phyloP scores from a whole-genome alignment of 345 rosid genomes.

The Schrenkiella parvula region DNA sequence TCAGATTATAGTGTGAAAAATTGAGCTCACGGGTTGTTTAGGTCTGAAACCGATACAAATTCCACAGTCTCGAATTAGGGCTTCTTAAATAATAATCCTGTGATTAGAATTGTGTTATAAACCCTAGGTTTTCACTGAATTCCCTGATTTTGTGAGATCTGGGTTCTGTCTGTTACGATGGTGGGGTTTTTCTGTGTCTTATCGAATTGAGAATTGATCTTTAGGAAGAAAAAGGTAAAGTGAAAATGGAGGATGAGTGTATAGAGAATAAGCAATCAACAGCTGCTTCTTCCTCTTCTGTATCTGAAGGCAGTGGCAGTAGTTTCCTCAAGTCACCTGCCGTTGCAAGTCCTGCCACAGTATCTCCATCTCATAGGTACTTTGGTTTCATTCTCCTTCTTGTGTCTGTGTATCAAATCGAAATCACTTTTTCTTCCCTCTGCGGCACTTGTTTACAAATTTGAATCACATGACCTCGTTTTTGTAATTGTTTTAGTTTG shows the following conservation, averaged over 20 bases:
- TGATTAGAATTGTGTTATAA: conserved; percentile 13
- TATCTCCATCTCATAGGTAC: conserved; percentile 65
- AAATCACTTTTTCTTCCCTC: not conserved
- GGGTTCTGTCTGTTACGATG: conserved; percentile 34
- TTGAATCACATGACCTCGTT: not conserved
- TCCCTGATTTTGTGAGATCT: conserved; percentile 46
- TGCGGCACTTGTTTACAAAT: not conserved
- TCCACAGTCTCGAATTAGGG: not conserved
- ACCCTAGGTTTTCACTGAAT: conserved; percentile 41
- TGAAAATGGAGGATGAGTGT: conserved; percentile 58
- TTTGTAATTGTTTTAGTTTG: not conserved
- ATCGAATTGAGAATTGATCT: conserved; percentile 36
- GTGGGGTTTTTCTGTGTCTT: conserved; percentile 17
- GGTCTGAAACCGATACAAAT: not conserved
- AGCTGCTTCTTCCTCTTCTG: conserved; percentile 66
- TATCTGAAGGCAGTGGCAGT: conserved; percentile 72
- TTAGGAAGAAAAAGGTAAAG: conserved; percentile 52
- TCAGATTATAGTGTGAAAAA: conserved; percentile 21
- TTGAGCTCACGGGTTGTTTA: conserved; percentile 10
- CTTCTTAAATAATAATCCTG: not conserved
- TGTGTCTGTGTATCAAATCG: not conserved
- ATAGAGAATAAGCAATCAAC: conserved; percentile 80
- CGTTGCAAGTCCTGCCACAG: conserved; percentile 57
- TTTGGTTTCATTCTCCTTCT: not conserved
- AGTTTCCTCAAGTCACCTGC: conserved; percentile 68